Conservation (phyloP, 2,329 filamentous ascomycete genomes). For the Ophiosphaerella korrae region DNA sequence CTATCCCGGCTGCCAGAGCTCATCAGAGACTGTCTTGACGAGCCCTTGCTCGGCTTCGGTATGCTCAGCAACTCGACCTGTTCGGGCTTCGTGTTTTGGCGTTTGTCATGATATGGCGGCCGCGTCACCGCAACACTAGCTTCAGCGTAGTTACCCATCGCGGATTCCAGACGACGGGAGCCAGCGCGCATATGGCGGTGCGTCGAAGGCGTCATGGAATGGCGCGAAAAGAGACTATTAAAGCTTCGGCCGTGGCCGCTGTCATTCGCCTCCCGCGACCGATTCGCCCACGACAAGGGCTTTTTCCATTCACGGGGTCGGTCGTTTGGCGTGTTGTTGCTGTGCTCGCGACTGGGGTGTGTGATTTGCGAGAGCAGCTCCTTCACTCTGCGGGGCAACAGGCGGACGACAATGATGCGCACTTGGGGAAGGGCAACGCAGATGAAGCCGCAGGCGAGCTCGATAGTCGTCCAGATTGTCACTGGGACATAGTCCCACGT, state of each 20-base stretch:
- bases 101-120: constrained; percentile 5
- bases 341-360: neutral
- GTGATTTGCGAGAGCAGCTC: constrained; percentile 2
- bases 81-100: neutral
- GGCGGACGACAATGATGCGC: constrained; percentile 18
- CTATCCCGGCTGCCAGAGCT: constrained; percentile 2
- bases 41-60: neutral
- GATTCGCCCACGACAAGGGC: constrained; percentile 11
- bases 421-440: constrained; percentile 24
- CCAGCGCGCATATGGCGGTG: constrained; percentile 4
- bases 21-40: neutral
- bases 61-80: neutral
- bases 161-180: constrained; percentile 9
- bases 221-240: constrained; percentile 11
- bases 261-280: constrained; percentile 4
- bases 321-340: neutral
- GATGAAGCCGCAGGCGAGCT: constrained; percentile 18
- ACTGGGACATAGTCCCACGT: constrained; percentile 29
- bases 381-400: constrained; percentile 8
- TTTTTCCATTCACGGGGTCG: constrained; percentile 9
- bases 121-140: constrained; percentile 6
- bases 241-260: constrained; percentile 7
- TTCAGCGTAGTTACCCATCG: constrained; percentile 17
- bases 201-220: constrained; percentile 3
- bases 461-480: constrained; percentile 29